Percentiles rank a stretch among this genome's conserved stretches.
phyloP scores from a whole-genome alignment of 495 filamentous ascomycete genomes.

The Lepidopterella palustris region DNA sequence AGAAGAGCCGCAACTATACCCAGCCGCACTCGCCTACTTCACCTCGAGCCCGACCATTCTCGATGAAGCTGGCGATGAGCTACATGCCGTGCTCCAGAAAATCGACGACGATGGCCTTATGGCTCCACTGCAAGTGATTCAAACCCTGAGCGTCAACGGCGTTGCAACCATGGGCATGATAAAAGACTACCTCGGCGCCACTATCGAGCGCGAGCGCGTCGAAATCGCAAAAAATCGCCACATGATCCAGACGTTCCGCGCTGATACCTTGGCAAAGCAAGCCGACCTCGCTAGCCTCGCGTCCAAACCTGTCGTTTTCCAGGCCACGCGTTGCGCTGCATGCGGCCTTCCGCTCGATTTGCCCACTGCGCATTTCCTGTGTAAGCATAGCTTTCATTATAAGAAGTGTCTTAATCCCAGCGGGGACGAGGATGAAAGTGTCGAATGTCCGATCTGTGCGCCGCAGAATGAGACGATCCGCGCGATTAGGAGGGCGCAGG shows the following conservation, averaged over 20 bases:
- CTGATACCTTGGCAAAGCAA: slow-evolving; percentile 73
- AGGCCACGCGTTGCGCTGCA: slow-evolving; percentile 75
- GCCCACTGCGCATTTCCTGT: slow-evolving; percentile 89
- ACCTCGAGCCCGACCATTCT: slow-evolving; percentile 76
- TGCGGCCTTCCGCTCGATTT: slow-evolving; percentile 72
- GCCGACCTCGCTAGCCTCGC: slow-evolving; percentile 69
- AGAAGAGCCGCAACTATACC: slow-evolving; percentile 86
- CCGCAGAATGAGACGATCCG: slow-evolving; percentile 76
- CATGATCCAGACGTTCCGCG: slow-evolving; percentile 75
- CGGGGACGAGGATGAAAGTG: slow-evolving; percentile 54
- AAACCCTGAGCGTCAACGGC: slow-evolving; percentile 74
- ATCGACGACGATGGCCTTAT: slow-evolving; percentile 89
- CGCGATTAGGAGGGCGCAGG: slow-evolving; percentile 77
- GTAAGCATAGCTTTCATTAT: slow-evolving; percentile 94
- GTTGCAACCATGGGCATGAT: slow-evolving; percentile 97
- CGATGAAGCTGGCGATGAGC: slow-evolving; percentile 79
- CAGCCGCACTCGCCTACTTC: slow-evolving; percentile 88
- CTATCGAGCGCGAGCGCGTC: slow-evolving; percentile 78
- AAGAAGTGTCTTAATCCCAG: slow-evolving; percentile 52
- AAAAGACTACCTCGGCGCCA: slow-evolving; percentile 81
- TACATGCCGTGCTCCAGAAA: slow-evolving; percentile 70
- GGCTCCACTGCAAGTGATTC: slow-evolving; percentile 94
- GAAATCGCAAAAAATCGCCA: slow-evolving; percentile 83
- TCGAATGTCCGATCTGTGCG: slow-evolving; percentile 80
- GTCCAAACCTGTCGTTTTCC: slow-evolving; percentile 79